phyloP scores from a whole-genome alignment of 2,329 filamentous ascomycete species.

The Botrytis porri region DNA sequence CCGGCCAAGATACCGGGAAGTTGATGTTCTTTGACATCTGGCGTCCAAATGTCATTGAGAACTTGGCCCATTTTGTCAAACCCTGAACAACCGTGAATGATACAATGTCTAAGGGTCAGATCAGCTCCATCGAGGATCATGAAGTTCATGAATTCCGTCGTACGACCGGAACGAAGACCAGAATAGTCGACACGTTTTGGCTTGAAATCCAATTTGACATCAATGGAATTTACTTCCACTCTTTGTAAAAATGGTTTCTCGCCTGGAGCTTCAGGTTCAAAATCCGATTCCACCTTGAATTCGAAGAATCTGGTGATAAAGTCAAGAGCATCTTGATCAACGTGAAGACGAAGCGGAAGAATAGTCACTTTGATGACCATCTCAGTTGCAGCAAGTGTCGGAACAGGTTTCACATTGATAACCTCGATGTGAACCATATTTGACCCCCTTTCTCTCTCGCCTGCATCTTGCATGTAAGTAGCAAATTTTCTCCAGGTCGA shows the following conservation, averaged over 20 bases:
- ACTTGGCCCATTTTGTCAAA: conserved; percentile 88
- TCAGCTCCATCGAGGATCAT: conserved; percentile 85
- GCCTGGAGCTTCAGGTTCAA: conserved; percentile 56
- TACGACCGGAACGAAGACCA: conserved; percentile 86
- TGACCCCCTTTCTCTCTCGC: conserved; percentile 79
- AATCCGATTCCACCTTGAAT: conserved; percentile 77
- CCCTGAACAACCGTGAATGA: conserved; percentile 86
- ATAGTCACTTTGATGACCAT: conserved; percentile 77
- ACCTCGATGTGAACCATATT: conserved; percentile 90
- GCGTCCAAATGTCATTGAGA: conserved; percentile 95
- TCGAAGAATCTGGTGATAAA: conserved; percentile 98
- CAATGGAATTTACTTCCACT: conserved; percentile 79
- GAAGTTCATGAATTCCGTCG: conserved; percentile 99
- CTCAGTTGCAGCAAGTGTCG: conserved; percentile 82
- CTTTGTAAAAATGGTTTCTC: conserved; percentile 86
- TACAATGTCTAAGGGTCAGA: conserved; percentile 81
- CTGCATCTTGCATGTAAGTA: conserved; percentile 85
- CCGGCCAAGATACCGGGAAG: conserved; percentile 85
- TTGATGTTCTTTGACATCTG: conserved; percentile 85
- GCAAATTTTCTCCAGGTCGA: conserved; percentile 99
- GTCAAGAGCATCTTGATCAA: conserved; percentile 95
- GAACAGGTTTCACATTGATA: conserved; percentile 81
- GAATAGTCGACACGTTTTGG: conserved; percentile 97
- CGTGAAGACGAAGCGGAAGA: conserved; percentile 83
- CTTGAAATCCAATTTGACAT: conserved; percentile 91